Percentiles rank a stretch among this genome's conserved stretches.
Evolutionary conservation across 257 asterid genomes (phyloP).

Genomic region (Anisodus tanguticus): DNA sequence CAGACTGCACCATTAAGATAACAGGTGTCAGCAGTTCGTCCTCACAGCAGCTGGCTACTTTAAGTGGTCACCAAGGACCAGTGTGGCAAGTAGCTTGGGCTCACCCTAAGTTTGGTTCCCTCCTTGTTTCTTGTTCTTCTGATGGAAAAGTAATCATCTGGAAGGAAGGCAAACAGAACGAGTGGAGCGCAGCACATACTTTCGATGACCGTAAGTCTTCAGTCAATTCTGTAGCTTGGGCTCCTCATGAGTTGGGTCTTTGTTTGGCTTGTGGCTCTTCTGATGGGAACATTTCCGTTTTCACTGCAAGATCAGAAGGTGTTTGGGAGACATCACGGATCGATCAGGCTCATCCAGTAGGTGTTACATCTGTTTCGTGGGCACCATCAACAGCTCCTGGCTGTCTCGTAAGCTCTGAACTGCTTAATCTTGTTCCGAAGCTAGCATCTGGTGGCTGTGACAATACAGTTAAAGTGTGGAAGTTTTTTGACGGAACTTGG

Average conservation of each 20-base stretch:
- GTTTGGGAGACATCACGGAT: constrained; percentile 68
- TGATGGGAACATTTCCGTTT: constrained; percentile 70
- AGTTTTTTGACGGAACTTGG: constrained; percentile 62
- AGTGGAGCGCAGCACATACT: constrained; percentile 63
- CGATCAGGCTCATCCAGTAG: constrained; percentile 72
- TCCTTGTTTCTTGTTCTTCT: constrained; percentile 76
- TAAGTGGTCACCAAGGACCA: constrained; percentile 72
- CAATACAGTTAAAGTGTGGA: constrained; percentile 72
- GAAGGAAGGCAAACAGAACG: constrained; percentile 67
- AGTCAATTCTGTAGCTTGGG: constrained; percentile 75
- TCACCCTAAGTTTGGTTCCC: constrained; percentile 78
- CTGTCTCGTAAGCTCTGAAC: constrained; percentile 50
- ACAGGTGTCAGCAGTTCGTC: constrained; percentile 59
- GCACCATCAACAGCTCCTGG: constrained; percentile 71
- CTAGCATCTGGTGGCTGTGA: constrained; percentile 78
- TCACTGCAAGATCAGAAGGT: constrained; percentile 59
- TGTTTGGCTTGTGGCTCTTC: constrained; percentile 77
- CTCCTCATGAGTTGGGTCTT: constrained; percentile 74
- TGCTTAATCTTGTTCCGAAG: constrained; percentile 55
- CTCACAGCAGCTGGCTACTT: constrained; percentile 72
- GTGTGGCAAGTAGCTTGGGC: constrained; percentile 90
- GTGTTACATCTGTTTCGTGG: constrained; percentile 81
- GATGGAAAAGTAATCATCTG: constrained; percentile 75
- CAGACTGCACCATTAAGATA: constrained; percentile 67
- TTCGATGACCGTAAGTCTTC: constrained; percentile 73